A percentile compares a stretch with the other conserved stretches of the same genome.
These are phyloP conservation scores for Corrigiola litoralis DNA, from an alignment of 179 eudicot genomes.

Conservation along the genomic window DNA sequence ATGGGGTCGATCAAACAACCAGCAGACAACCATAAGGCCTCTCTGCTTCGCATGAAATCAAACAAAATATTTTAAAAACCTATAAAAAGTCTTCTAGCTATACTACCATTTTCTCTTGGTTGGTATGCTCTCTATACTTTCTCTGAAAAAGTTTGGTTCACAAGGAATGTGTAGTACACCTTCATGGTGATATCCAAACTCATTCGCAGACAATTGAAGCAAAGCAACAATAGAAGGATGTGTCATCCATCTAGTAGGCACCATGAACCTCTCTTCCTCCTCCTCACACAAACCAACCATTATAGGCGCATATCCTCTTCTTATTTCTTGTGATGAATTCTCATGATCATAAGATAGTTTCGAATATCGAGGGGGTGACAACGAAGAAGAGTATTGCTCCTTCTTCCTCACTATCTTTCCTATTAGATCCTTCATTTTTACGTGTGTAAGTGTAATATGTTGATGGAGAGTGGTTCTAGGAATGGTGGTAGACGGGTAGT, in stretches of 20 bases:
- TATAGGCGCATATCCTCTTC: constrained; percentile 30
- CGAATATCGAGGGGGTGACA: constrained; percentile 18
- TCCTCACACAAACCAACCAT: constrained; percentile 24
- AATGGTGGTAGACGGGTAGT: too few species aligned
- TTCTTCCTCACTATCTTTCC: constrained; percentile 18
- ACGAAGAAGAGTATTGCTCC: constrained; percentile 4
- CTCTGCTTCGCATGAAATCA: too few species aligned
- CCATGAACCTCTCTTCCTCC: constrained; percentile 30
- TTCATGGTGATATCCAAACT: constrained; percentile 30
- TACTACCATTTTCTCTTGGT: constrained; percentile 16
- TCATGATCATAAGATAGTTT: neutral
- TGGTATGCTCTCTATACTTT: constrained; percentile 12
- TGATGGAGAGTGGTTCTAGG: too few species aligned
- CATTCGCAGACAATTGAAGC: constrained; percentile 25
- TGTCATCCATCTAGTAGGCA: constrained; percentile 21
- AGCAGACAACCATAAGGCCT: too few species aligned
- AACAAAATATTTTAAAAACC: too few species aligned
- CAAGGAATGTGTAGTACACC: constrained; percentile 33
- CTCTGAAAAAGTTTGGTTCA: constrained; percentile 24
- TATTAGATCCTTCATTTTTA: constrained; percentile 16
- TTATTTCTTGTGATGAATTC: constrained; percentile 5
- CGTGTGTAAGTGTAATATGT: neutral
- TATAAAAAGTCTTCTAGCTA: too few species aligned
- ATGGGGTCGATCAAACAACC: too few species aligned
- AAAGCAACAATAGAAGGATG: constrained; percentile 26